Evolutionary conservation across 345 rosid genomes (phyloP), one percentile per base, ranked within the genome.

Genomic region (Populus davidiana): DNA sequence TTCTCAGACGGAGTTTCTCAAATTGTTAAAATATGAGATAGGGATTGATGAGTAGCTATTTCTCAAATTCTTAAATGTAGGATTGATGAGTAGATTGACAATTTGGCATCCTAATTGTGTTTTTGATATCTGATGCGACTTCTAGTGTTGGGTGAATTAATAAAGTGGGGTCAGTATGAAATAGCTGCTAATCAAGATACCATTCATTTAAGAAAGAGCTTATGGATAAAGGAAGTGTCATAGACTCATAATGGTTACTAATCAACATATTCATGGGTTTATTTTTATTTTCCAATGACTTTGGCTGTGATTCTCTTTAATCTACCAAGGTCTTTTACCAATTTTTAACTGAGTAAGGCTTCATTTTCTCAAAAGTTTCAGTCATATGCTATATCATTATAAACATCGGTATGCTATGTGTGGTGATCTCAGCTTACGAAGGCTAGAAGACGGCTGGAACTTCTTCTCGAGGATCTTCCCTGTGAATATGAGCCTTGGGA

Each of bases 381-480:
- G 1, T 67, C 69, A 10, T 78, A 20, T 20, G 38, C n/a, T 5
- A 33, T 49, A 54, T 64, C 74, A 72, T 75, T 43, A 35, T 39
- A 10, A 79, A n/a, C 70, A 25, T 67, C 17, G 31, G 38, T 59
- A 62, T 77, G 11, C 62, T 5, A 36, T 78, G 41, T 73, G 23
- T 36, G 78, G 14, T 80, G 72, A 71, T 81, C 78, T 83, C 86
- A 95, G 99, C 99, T 96, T 80, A 84, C 86, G 90, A 93, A 85
- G 90, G 86, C 99, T 56, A 80, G 88, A 78, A 87, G 85, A 76
- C 84, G 94, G 80, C 85, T 93, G 81, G 99, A 96, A 82, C 91
- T 90, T 79, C 88, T 90, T 75, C 94, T 96, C 35, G 99, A 93
- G 87, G 97, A 89, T 87, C 91, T 93, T 85, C 99, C 97, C 23